A percentile compares a stretch with the other conserved stretches of the same genome.
These are phyloP conservation scores for Leucosporidium creatinivorum DNA, from an alignment of 768 basidiomycete species.

Conservation along the genomic window DNA sequence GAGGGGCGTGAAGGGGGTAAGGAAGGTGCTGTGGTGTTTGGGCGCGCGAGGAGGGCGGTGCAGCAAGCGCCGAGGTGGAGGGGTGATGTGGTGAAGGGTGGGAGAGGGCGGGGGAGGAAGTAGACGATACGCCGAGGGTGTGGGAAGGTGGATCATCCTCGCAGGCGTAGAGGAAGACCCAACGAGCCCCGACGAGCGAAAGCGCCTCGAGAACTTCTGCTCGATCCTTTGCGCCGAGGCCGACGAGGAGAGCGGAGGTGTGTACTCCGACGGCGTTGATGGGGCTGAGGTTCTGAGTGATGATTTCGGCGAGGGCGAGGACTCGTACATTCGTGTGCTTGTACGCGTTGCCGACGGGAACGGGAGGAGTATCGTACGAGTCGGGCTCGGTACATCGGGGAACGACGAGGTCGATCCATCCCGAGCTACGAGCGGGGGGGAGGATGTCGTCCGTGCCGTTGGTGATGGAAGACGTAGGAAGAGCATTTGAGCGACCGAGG, in stretches of 20 bases:
- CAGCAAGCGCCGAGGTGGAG: not conserved
- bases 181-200: constrained; percentile 25
- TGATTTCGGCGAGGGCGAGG: constrained; percentile 29
- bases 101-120: not conserved
- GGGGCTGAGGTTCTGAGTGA: constrained; percentile 30
- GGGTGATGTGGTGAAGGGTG: not conserved
- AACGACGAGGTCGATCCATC: constrained; percentile 22
- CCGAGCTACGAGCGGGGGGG: constrained; percentile 8
- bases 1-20: constrained; percentile 21
- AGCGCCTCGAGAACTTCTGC: constrained; percentile 24
- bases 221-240: constrained; percentile 12
- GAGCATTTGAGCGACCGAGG: not conserved
- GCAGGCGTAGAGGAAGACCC: constrained; percentile 26
- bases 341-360: constrained; percentile 2
- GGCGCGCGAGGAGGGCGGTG: not conserved
- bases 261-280: constrained; percentile 35
- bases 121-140: no score
- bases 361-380: constrained; percentile 26
- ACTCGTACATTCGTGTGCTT: constrained; percentile 34
- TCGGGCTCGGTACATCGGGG: constrained; percentile 13
- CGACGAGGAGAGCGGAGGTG: constrained; percentile 25
- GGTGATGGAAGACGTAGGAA: constrained; percentile 1
- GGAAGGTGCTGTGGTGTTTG: constrained; percentile 17
- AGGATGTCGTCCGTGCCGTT: constrained; percentile 14
- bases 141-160: constrained; percentile 2